Base-by-base conservation (phyloP, 768 basidiomycete species). In the Aureoboletus auriporus region DNA sequence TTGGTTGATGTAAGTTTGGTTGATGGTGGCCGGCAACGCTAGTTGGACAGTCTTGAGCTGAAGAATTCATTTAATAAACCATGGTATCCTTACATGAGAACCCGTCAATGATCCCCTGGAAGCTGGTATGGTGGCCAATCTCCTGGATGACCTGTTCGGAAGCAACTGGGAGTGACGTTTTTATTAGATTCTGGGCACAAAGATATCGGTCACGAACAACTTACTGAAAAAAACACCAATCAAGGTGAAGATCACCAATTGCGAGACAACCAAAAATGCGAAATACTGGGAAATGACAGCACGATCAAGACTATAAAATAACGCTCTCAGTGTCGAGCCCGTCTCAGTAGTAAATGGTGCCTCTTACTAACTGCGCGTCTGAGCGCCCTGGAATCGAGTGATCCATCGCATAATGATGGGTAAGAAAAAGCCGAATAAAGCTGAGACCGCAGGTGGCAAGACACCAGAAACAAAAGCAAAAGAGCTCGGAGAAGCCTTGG, bases 401-500 rank as follows among this genome's bases (percentile, higher is more conserved):
- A 95, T 71, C 76, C 80, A 79, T 44, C 96, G 86, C 82, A 99
- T 97, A 66, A 94, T 72, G 60, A 91, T 80, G 2, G 96, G 96
- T 31, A 99, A 75, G 67, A 93, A 82, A 71, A 89, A 93, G 13
- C 89, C 88, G 59, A 99, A 96, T 14, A 93, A 47, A 5, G 89
- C 86, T 8, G 91, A 89, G 33, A 98, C 81, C 0, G 89, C 74
- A 1, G 96, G 91, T 3, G 96, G 96, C 16, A 97, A 72, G 29
- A 97, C 84, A 86, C 94, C 93, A 63, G 92, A 93, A 33, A 93
- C 74, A 52, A 96, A 66, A 0, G 90, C 82, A 67, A 98, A 97
- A 1, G 86, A 76, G 20, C 56, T 69, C 0, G 76, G 74, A 4
- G 88, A 90, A 0, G 76, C 64, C 5, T 72, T 57, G 30, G 76